Evolutionary conservation across 2,329 filamentous ascomycete species (phyloP), one percentile per base, ranked within the genome.

Genomic region (Plenodomus lindquistii): DNA sequence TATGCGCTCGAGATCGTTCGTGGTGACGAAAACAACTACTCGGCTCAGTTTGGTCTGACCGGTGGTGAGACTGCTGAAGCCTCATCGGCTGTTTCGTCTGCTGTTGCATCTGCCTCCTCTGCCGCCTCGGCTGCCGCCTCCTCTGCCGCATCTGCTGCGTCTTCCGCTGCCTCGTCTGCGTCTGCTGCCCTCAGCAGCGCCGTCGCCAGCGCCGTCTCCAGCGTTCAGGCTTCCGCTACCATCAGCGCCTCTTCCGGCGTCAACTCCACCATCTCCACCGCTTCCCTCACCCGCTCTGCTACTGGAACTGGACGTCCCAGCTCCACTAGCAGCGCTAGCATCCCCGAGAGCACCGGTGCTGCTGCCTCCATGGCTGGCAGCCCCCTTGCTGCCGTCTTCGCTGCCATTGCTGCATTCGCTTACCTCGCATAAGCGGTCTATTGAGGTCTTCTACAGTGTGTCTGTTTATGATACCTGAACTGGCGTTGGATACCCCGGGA

Each of bases 1-100:
- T 86, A 85, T 62, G 82, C 84, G 45, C 77, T 86, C 48, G 70
- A 84, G 66, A 84, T 86, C 70, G 65, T 60, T 13, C 82, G 85
- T 63, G 78, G 74, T 49, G 70, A 63, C 35, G 54, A 73, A 40
- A 62, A 73, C 66, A 86, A 86, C 73, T 85, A 84, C 73, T 81
- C 77, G 38, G 79, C 76, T 37, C 76, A 75, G 22, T 75, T 85
- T 65, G 37, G 45, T 39, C 70, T 65, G 57, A 69, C 59, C 66
- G 72, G 50, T 60, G 69, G 53, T 50, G 63, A 57, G 67, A 44
- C 52, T 54, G 49, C 51, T 22, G 34, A 48, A 49, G 66, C 45
- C 43, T 67, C 41, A 18, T 51, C 35, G 37, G 49, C 55, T 15
- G 42, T 42, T 18, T 56, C 57, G n/a, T 67, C 57, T 15, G 51